These are phyloP conservation scores for Aspergillus sp. DNA, from an alignment of 2,329 filamentous ascomycete genomes.

Conservation along the genomic window DNA sequence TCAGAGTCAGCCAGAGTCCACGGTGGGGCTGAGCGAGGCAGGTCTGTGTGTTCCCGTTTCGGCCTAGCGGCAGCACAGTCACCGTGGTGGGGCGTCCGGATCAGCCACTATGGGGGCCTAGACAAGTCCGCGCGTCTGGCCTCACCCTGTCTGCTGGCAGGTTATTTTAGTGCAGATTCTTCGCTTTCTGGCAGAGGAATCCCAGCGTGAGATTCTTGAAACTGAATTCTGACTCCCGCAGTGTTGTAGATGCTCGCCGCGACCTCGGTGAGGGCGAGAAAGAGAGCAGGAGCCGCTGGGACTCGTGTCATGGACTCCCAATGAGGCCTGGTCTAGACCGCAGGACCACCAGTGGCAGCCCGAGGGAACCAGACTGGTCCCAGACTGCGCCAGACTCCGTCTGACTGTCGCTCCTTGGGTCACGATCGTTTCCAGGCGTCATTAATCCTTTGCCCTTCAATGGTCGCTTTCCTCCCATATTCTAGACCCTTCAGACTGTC, in stretches of 20 bases:
- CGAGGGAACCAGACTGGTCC: constrained; percentile 7
- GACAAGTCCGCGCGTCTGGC: constrained; percentile 17
- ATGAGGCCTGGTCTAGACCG: constrained; percentile 24
- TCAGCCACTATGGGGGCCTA: constrained; percentile 25
- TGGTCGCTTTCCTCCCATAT: constrained; percentile 18
- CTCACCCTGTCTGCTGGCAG: constrained; percentile 3
- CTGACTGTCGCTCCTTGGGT: constrained; percentile 9
- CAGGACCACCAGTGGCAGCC: constrained; percentile 18
- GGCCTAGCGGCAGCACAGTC: constrained; percentile 14
- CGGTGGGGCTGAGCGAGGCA: constrained; percentile 3
- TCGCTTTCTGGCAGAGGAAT: background rate
- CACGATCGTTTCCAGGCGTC: constrained; percentile 19
- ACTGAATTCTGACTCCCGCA: background rate
- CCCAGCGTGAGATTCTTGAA: background rate
- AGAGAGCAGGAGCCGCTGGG: constrained; percentile 7
- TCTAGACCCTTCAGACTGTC: constrained; percentile 14
- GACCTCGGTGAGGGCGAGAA: background rate
- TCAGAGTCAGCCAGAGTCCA: constrained; percentile 1
- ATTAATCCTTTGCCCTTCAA: constrained; percentile 18
- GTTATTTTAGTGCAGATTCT: constrained; percentile 1
- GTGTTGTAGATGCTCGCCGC: background rate
- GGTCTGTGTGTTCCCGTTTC: constrained; percentile 21
- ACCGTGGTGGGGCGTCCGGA: constrained; percentile 15
- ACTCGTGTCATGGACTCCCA: constrained; percentile 25
- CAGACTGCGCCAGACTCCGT: background rate